Evolutionary conservation across 2,329 filamentous ascomycete genomes (phyloP).

Genomic region (Cercospora brassicicola): DNA sequence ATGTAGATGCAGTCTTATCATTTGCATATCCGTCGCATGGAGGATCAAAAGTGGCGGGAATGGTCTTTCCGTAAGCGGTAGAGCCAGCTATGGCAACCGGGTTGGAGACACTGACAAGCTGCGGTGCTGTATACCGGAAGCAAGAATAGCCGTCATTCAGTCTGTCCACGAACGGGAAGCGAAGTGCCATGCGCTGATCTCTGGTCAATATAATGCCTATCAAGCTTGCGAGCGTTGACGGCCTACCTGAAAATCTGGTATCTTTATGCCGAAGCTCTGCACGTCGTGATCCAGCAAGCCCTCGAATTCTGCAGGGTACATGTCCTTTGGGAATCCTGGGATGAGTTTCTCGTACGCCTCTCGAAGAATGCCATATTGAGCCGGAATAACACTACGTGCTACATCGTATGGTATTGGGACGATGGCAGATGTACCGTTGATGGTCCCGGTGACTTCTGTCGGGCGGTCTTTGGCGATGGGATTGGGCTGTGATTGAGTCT

Average conservation of each 20-base stretch:
- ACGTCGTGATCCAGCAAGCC: constrained; percentile 19
- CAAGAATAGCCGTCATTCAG: constrained; percentile 21
- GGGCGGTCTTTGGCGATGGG: constrained; percentile 17
- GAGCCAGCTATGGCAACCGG: constrained; percentile 11
- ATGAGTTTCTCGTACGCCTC: constrained; percentile 18
- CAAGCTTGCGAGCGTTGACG: neutral
- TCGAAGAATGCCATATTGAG: constrained; percentile 20
- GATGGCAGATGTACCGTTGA: constrained; percentile 25
- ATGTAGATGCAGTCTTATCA: constrained; percentile 4
- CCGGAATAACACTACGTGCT: constrained; percentile 18
- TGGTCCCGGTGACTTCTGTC: constrained; percentile 19
- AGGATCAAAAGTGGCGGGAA: constrained; percentile 17
- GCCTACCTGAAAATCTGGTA: constrained; percentile 18
- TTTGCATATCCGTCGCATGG: constrained; percentile 19
- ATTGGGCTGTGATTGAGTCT: constrained; percentile 20
- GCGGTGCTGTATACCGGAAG: constrained; percentile 17
- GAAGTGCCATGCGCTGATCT: constrained; percentile 1
- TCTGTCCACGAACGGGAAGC: constrained; percentile 21
- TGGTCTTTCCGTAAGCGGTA: constrained; percentile 7
- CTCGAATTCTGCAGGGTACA: constrained; percentile 21
- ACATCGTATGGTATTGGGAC: constrained; percentile 20
- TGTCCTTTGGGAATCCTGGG: constrained; percentile 16
- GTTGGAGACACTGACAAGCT: constrained; percentile 15
- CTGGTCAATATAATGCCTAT: neutral
- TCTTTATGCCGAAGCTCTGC: constrained; percentile 8